Conservation (phyloP, 2,329 filamentous ascomycete genomes). For the Sordariomycetes sp. region DNA sequence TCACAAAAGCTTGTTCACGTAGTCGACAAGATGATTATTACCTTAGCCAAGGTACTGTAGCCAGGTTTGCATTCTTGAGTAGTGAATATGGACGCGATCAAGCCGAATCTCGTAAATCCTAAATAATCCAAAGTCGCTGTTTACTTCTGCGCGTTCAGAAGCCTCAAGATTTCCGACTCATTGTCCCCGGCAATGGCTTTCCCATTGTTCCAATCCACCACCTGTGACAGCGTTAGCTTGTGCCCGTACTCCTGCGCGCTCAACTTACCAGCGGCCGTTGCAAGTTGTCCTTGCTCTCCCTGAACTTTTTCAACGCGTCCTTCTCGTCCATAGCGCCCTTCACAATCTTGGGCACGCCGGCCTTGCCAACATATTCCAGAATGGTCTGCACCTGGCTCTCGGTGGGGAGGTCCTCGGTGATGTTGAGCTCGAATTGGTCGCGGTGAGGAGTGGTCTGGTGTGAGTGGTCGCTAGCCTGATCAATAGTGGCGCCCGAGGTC, state of each 20-base stretch:
- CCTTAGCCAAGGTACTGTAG: too few species aligned
- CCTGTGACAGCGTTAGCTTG: conserved; percentile 4
- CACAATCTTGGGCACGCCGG: conserved; percentile 53
- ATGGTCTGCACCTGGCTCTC: conserved; percentile 75
- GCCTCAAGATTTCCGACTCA: conserved; percentile 81
- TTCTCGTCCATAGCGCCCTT: conserved; percentile 62
- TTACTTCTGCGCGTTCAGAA: conserved; percentile 52
- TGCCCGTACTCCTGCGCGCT: too few species aligned
- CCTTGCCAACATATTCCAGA: conserved; percentile 66
- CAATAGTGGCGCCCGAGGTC: conserved; percentile 57
- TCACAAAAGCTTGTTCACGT: too few species aligned
- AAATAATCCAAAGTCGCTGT: too few species aligned
- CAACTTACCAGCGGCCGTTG: conserved; percentile 65
- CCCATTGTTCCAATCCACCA: conserved; percentile 89
- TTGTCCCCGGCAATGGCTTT: conserved; percentile 68
- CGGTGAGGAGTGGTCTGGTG: conserved; percentile 43
- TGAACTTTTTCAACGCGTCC: conserved; percentile 75
- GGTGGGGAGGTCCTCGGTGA: conserved; percentile 75
- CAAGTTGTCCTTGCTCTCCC: conserved; percentile 59
- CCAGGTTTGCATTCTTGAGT: too few species aligned
- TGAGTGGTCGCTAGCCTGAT: conserved; percentile 61
- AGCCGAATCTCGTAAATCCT: too few species aligned
- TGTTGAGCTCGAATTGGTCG: conserved; percentile 75
- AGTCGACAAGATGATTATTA: too few species aligned
- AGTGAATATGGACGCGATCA: too few species aligned